Conservation (phyloP, 495 filamentous ascomycete species). For the Penicillium paxilli region DNA sequence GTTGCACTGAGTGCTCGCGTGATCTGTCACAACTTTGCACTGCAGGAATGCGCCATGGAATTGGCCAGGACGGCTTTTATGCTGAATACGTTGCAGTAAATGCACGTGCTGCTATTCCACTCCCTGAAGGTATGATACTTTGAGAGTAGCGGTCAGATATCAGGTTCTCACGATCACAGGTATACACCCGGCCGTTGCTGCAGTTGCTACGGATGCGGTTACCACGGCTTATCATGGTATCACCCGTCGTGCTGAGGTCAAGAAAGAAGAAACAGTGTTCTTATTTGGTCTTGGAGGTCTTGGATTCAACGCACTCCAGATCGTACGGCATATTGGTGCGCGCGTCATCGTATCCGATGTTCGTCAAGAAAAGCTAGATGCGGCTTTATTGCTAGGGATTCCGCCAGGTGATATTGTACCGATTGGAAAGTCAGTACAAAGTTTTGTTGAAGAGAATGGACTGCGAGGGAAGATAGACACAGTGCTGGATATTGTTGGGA, state of each 20-base stretch:
- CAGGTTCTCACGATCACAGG: background rate
- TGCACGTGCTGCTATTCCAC: slow-evolving; percentile 16
- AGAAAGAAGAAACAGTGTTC: slow-evolving; percentile 19
- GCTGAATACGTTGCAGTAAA: slow-evolving; percentile 23
- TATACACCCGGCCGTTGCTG: slow-evolving; percentile 15
- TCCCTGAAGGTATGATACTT: slow-evolving; percentile 12
- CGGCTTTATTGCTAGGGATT: slow-evolving; percentile 12
- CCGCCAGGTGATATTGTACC: slow-evolving; percentile 19
- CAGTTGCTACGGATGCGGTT: slow-evolving; percentile 24
- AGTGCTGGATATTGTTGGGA: slow-evolving; percentile 23
- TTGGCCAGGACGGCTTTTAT: slow-evolving; percentile 27
- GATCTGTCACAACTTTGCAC: slow-evolving; percentile 21
- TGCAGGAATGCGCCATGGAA: slow-evolving; percentile 17
- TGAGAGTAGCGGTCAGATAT: background rate
- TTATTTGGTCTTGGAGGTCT: slow-evolving; percentile 22
- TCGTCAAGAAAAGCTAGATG: slow-evolving; percentile 17
- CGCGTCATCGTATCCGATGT: slow-evolving; percentile 21
- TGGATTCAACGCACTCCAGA: slow-evolving; percentile 24
- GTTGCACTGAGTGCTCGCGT: slow-evolving; percentile 21
- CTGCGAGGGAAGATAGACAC: slow-evolving; percentile 19
- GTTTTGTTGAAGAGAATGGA: slow-evolving; percentile 11
- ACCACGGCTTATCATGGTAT: slow-evolving; percentile 26
- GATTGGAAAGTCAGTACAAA: slow-evolving; percentile 10
- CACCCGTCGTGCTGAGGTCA: slow-evolving; percentile 19
- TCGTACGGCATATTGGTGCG: slow-evolving; percentile 17